These are phyloP conservation scores for Geranomyces variabilis DNA, from an alignment of 192 early-diverging fungal species.

Conservation along the genomic window DNA sequence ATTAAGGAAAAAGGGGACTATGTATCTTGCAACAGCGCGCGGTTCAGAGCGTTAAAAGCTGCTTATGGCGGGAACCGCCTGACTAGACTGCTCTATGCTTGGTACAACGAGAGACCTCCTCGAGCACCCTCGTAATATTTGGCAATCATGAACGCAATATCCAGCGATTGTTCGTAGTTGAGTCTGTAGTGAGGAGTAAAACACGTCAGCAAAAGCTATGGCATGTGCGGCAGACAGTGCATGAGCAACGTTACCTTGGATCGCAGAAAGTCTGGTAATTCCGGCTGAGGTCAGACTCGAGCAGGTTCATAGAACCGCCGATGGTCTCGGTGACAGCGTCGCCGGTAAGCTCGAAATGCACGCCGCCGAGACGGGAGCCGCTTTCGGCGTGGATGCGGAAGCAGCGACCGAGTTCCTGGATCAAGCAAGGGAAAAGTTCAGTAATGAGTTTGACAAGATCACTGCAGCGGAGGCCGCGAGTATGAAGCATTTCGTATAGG, in stretches of 20 bases:
- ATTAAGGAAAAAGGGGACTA: too few species aligned
- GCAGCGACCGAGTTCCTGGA: constrained; percentile 74
- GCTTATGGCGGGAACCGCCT: too few species aligned
- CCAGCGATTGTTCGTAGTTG: constrained; percentile 96
- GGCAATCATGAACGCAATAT: constrained; percentile 96
- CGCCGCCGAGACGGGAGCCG: constrained; percentile 79
- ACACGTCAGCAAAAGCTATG: background rate
- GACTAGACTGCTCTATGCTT: too few species aligned
- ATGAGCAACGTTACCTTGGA: constrained; percentile 60
- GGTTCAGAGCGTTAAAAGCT: too few species aligned
- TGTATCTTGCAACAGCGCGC: too few species aligned
- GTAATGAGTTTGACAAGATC: too few species aligned
- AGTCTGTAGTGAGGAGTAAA: constrained; percentile 47
- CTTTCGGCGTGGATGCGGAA: constrained; percentile 81
- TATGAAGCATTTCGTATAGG: too few species aligned
- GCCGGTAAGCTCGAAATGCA: constrained; percentile 97
- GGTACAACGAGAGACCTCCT: too few species aligned
- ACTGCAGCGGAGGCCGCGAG: too few species aligned
- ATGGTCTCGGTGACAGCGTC: constrained; percentile 92
- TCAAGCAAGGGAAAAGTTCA: background rate
- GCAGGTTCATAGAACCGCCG: constrained; percentile 97
- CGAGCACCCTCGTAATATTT: constrained; percentile 61
- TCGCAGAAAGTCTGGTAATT: constrained; percentile 98
- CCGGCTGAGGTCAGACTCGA: constrained; percentile 74
- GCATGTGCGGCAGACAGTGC: background rate